Conservation (phyloP, 345 rosid species). For the Rhodamnia rubescens region DNA sequence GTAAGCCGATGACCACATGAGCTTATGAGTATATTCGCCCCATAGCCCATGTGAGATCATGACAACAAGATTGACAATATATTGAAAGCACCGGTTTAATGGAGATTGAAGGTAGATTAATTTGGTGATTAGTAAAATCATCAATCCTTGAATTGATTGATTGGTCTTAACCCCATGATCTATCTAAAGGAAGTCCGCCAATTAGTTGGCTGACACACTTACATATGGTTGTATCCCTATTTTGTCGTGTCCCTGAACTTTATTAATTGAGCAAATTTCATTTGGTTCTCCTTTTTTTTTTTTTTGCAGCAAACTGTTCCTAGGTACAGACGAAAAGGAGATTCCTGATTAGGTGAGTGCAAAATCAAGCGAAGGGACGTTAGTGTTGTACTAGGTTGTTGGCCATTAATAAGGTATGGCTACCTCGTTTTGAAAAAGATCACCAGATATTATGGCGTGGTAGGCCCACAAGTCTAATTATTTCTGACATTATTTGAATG, state of each 20-base stretch:
- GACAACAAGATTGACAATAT: neutral
- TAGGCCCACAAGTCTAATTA: neutral
- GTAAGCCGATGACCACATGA: neutral
- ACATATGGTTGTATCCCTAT: neutral
- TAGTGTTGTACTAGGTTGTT: constrained; percentile 48
- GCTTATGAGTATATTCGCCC: neutral
- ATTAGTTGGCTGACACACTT: neutral
- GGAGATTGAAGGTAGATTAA: neutral
- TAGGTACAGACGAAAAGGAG: neutral
- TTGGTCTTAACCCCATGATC: neutral
- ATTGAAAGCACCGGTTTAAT: neutral
- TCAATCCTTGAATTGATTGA: neutral
- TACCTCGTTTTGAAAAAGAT: neutral
- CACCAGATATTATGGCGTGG: neutral
- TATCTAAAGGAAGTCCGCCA: neutral
- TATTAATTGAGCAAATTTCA: neutral
- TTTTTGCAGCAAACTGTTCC: neutral
- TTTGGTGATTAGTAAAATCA: neutral
- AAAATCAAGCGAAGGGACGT: constrained; percentile 1
- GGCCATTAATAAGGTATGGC: constrained; percentile 22
- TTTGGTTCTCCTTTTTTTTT: neutral
- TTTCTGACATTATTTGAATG: neutral
- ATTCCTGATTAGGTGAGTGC: neutral
- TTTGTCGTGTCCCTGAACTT: neutral
- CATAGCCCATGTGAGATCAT: neutral